Base-by-base conservation (phyloP, 139 green algal genomes). In the Diplosphaera chodatii region DNA sequence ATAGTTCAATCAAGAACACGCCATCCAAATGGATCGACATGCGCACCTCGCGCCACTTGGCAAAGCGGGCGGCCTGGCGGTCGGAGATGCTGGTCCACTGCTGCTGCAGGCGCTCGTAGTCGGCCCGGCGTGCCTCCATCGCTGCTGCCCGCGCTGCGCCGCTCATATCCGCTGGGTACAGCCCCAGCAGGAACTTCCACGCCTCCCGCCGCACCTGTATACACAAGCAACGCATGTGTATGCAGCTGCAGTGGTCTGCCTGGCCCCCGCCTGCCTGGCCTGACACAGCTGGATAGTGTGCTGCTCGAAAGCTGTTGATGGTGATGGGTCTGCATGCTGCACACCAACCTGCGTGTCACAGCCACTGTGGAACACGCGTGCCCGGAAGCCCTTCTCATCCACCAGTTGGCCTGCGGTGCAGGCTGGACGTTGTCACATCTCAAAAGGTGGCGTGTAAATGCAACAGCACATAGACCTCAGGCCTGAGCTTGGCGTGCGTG, bases 141-240 rank as follows among this genome's bases (percentile, higher is more conserved):
- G 70, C 55, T 15, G 23, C 74, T 16, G 66, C 55, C 0, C 85
- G 68, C 75, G 93, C 68, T 63, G 65, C 55, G 0, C 40, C 41
- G 0, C 77, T 89, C 37, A 66, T 79, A 33, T 76, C 73, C 0
- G 74, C 66, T 0, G 79, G 70, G 69, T 89, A 85, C 55, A 96
- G 68, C 1, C 90, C 87, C 73, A 97, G 83, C 76, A 97, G 82
- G 37, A 88, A 88, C 79, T 89, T 93, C 92, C 92, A 97, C 16
- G 81, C 88, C 68, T 89, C 72, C n/a, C 66, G 67, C 8, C 88
- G 68, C 22, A 72, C 56, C 48, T 59, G 48, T 3, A 59, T 15
- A 27, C 28, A 74, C 37, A 31, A 83, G 67, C 63, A 25, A 18
- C 6, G 8, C 10, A 48, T 10, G 6, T 48, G 48, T 5, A 25